A percentile compares a stretch with the other conserved stretches of the same genome.
Conservation (phyloP, 2,329 filamentous ascomycete genomes). For the Microascus cirrosus region DNA sequence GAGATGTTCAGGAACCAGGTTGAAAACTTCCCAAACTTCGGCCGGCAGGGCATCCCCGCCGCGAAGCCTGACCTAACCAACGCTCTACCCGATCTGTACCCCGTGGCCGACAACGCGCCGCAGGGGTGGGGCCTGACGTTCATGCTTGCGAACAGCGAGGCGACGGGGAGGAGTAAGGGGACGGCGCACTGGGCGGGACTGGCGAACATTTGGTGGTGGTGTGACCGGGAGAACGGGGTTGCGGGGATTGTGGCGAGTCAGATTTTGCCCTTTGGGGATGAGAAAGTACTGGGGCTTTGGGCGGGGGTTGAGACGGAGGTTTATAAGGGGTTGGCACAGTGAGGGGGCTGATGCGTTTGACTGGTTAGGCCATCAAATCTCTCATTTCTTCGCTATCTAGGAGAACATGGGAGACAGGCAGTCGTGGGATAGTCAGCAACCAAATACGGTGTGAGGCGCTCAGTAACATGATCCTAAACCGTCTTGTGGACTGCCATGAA, state of each 20-base stretch:
- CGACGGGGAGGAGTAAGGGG: conserved; percentile 37
- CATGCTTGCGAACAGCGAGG: conserved; percentile 35
- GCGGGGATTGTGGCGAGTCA: conserved; percentile 39
- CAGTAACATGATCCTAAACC: too few relatives aligned
- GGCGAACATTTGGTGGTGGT: conserved; percentile 52
- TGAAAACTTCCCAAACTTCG: conserved; percentile 39
- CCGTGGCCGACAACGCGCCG: conserved; percentile 28
- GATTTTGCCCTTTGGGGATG: conserved; percentile 37
- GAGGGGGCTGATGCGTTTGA: too few relatives aligned
- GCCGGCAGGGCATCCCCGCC: conserved; percentile 28
- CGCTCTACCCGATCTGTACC: conserved; percentile 36
- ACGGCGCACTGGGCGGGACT: conserved; percentile 49
- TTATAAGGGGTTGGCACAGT: conserved; percentile 15
- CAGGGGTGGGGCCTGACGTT: conserved; percentile 56
- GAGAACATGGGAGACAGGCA: too few relatives aligned
- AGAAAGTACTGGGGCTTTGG: conserved; percentile 28
- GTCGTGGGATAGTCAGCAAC: too few relatives aligned
- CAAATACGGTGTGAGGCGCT: too few relatives aligned
- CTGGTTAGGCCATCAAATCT: too few relatives aligned
- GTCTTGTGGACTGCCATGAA: too few relatives aligned
- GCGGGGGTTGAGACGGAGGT: conserved; percentile 22
- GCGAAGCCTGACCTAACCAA: conserved; percentile 38
- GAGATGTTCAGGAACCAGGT: conserved; percentile 57
- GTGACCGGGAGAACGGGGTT: conserved; percentile 46
- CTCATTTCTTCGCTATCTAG: too few relatives aligned